Evolutionary conservation across 1,284 basidiomycete genomes (phyloP), one percentile per base, ranked within the genome.

Genomic region (Trichosporon asahii): DNA sequence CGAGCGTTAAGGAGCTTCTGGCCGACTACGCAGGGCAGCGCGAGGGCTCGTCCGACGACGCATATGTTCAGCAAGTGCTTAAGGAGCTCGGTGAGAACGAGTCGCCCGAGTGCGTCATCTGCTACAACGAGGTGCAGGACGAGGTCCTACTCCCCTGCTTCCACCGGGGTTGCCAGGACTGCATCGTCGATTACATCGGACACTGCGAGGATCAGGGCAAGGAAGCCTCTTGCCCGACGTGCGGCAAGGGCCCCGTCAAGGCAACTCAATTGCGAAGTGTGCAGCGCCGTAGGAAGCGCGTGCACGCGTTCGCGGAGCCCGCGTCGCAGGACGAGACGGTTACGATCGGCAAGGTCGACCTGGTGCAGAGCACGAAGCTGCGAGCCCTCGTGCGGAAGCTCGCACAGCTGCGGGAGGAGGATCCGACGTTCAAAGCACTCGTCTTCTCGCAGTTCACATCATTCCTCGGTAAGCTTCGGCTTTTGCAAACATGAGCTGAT

Each of bases 401-500:
- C n/a, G 78, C 78, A 15, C 57, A 66, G 25, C 76, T 83, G 73
- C 73, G 79, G 35, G 67, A 70, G 57, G 79, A 80, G 55, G 91
- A 95, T 73, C 90, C 92, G 1, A 87, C 85, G 71, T 92, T 93
- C 81, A 89, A 93, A 69, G 92, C 91, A 1, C 89, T 96, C 35
- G 90, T 96, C 1, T 95, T 95, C 80, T 94, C 92, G 1, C 94
- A 96, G 76, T 82, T 83, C 67, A 84, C 83, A 0, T 90, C 88
- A 23, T 94, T 94, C 81, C 84, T 94, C 8, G 79, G 79, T 79
- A 64, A 70, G 79, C 70, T 27, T 11, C 68, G 40, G 23, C 11
- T 40, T 35, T 3, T 31, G 2, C 27, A 8, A 2, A 8, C 3
- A 29, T n/a, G 4, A 64, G 63, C 57, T 69, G 35, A 68, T 63